Percentiles rank a stretch among this genome's conserved stretches.
Evolutionary conservation across 164 flowering plant genomes (phyloP).

Genomic region (Amborella trichopoda): DNA sequence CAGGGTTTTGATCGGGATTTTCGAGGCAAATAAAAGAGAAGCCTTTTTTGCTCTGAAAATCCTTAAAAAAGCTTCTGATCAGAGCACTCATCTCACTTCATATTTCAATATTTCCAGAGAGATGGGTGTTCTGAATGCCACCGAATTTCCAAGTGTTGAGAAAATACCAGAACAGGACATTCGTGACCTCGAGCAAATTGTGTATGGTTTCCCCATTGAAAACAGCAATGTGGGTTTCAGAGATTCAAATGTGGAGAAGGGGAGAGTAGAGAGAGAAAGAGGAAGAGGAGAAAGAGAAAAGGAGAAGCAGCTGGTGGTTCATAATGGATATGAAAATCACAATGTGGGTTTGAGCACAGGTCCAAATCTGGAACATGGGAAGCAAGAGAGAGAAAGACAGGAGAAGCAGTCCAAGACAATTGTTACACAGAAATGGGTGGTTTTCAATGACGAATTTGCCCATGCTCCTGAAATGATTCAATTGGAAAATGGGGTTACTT

Average conservation of each 20-base stretch:
- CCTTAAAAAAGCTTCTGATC: slow-evolving; percentile 37
- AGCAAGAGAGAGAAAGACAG: too few species aligned
- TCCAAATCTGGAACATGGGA: too few species aligned
- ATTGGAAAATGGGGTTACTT: neutral
- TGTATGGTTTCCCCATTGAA: slow-evolving; percentile 17
- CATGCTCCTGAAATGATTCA: neutral
- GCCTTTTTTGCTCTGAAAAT: slow-evolving; percentile 40
- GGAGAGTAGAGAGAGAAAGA: neutral
- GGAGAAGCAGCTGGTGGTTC: slow-evolving; percentile 8
- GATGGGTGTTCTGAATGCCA: slow-evolving; percentile 39
- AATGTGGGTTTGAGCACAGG: too few species aligned
- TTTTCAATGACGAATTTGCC: slow-evolving; percentile 44
- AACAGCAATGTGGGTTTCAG: neutral
- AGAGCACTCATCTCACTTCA: slow-evolving; percentile 30
- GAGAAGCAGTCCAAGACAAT: slow-evolving; percentile 20
- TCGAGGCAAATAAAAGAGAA: slow-evolving; percentile 26
- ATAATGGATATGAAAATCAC: too few species aligned
- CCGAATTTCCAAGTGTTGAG: slow-evolving; percentile 37
- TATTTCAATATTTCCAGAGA: slow-evolving; percentile 49
- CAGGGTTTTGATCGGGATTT: slow-evolving; percentile 23
- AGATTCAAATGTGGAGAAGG: neutral
- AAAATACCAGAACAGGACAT: slow-evolving; percentile 57
- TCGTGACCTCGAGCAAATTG: slow-evolving; percentile 36
- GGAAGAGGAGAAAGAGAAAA: neutral
- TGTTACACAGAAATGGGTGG: slow-evolving; percentile 54